These are phyloP conservation scores for Cornus florida DNA, from an alignment of 148 eudicot species.

Conservation along the genomic window DNA sequence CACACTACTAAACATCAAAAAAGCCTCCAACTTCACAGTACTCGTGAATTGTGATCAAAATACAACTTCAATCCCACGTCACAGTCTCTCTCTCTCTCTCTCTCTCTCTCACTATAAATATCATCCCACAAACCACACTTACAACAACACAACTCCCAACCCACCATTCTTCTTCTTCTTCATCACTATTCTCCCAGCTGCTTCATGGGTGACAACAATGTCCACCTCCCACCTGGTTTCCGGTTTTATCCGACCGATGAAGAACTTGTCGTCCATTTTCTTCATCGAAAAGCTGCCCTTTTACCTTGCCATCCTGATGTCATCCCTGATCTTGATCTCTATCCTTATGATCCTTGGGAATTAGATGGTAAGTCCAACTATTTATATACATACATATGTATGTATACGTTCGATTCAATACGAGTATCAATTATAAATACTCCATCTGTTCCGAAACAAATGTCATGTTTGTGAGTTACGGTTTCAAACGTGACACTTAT, in stretches of 20 bases:
- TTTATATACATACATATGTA: neutral
- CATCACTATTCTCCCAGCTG: no score
- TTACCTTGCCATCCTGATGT: constrained; percentile 76
- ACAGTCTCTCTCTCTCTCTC: constrained; percentile 19
- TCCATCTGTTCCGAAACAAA: no score
- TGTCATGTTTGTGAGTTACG: no score
- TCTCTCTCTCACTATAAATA: constrained; percentile 33
- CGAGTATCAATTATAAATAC: no score
- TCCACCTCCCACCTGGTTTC: constrained; percentile 80
- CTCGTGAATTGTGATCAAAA: constrained; percentile 21
- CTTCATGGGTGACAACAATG: constrained; percentile 46
- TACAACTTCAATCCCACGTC: constrained; percentile 39
- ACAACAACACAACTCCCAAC: constrained; percentile 10
- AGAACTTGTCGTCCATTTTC: constrained; percentile 81
- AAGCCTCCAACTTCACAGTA: neutral
- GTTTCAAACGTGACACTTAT: no score
- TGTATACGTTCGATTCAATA: no score
- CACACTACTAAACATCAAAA: neutral
- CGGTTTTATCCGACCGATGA: constrained; percentile 76
- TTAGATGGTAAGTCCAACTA: constrained; percentile 42
- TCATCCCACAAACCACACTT: constrained; percentile 3
- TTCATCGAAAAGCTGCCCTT: constrained; percentile 62
- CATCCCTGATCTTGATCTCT: constrained; percentile 88
- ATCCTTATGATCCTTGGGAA: constrained; percentile 88
- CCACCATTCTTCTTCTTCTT: neutral